A percentile compares a stretch with the other conserved stretches of the same genome.
Conservation (phyloP, 441 rosid species). For the Geranium incanum region DNA sequence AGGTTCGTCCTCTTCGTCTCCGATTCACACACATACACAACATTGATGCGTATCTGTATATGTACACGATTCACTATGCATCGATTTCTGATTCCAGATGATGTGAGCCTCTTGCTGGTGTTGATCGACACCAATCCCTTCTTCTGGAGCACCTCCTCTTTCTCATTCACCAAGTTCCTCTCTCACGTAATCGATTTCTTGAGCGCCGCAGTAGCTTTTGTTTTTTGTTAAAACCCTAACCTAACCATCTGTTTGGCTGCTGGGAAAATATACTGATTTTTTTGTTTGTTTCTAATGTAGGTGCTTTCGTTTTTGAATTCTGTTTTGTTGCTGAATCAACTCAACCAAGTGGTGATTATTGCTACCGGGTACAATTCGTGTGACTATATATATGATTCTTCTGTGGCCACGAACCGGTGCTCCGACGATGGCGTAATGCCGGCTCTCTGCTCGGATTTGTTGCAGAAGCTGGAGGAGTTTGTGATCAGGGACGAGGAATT, state of each 20-base stretch:
- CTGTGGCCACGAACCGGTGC: slow-evolving; percentile 31
- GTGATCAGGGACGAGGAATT: slow-evolving; percentile 56
- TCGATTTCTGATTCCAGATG: slow-evolving; percentile 43
- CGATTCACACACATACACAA: background rate
- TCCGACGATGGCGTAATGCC: slow-evolving; percentile 49
- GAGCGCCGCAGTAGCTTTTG: background rate
- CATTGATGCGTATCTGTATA: background rate
- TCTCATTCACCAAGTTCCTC: slow-evolving; percentile 63
- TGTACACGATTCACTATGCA: slow-evolving; percentile 10
- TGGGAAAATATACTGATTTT: background rate
- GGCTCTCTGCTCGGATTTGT: slow-evolving; percentile 40
- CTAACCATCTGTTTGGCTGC: background rate
- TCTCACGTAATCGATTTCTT: slow-evolving; percentile 48
- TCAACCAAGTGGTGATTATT: slow-evolving; percentile 78
- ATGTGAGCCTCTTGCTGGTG: slow-evolving; percentile 70
- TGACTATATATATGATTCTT: slow-evolving; percentile 70
- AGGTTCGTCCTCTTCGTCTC: slow-evolving; percentile 29
- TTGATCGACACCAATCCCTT: slow-evolving; percentile 74
- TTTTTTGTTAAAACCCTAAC: slow-evolving; percentile 18
- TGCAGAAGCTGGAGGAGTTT: slow-evolving; percentile 67
- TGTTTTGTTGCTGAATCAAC: slow-evolving; percentile 60
- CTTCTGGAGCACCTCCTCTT: slow-evolving; percentile 65
- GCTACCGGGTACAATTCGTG: slow-evolving; percentile 83
- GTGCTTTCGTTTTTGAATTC: slow-evolving; percentile 79
- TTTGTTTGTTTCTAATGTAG: slow-evolving; percentile 23